Conservation (phyloP, 1,284 basidiomycete genomes). For the Ganoderma sp. region DNA sequence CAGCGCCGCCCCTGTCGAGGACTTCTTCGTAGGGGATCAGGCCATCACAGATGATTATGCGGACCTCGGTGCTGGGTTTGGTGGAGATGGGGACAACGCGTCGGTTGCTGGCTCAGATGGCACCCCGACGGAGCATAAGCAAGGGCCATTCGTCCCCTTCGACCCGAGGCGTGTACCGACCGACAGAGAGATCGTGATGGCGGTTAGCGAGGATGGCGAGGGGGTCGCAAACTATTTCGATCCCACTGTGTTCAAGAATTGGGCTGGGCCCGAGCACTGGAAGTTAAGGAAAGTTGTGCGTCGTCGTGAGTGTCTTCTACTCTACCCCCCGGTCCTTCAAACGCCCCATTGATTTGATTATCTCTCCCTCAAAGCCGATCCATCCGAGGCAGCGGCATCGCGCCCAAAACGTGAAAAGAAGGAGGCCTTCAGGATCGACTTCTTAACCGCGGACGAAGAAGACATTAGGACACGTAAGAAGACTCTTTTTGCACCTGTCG, state of each 20-base stretch:
- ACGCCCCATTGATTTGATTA: neutral
- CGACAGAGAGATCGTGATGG: slow-evolving; percentile 82
- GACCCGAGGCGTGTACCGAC: slow-evolving; percentile 78
- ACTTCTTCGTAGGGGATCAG: slow-evolving; percentile 79
- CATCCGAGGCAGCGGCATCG: slow-evolving; percentile 50
- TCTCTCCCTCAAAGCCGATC: slow-evolving; percentile 50
- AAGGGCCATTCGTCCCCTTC: slow-evolving; percentile 72
- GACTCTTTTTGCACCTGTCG: slow-evolving; percentile 82
- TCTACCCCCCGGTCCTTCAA: neutral
- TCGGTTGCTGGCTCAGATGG: slow-evolving; percentile 46
- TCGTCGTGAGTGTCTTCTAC: slow-evolving; percentile 58
- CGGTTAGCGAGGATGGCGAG: slow-evolving; percentile 75
- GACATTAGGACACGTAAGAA: slow-evolving; percentile 76
- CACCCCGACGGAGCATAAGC: slow-evolving; percentile 33
- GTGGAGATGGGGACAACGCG: slow-evolving; percentile 51
- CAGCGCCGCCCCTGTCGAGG: slow-evolving; percentile 62
- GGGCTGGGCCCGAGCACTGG: slow-evolving; percentile 99
- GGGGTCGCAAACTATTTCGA: slow-evolving; percentile 95
- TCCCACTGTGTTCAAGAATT: slow-evolving; percentile 87
- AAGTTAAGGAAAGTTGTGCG: slow-evolving; percentile 82
- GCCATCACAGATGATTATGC: slow-evolving; percentile 61
- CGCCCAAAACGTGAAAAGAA: slow-evolving; percentile 80
- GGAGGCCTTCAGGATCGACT: slow-evolving; percentile 89
- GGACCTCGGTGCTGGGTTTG: slow-evolving; percentile 47
- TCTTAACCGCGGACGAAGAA: slow-evolving; percentile 67